phyloP scores from a whole-genome alignment of 768 basidiomycete genomes.

The Tremella mesenterica region DNA sequence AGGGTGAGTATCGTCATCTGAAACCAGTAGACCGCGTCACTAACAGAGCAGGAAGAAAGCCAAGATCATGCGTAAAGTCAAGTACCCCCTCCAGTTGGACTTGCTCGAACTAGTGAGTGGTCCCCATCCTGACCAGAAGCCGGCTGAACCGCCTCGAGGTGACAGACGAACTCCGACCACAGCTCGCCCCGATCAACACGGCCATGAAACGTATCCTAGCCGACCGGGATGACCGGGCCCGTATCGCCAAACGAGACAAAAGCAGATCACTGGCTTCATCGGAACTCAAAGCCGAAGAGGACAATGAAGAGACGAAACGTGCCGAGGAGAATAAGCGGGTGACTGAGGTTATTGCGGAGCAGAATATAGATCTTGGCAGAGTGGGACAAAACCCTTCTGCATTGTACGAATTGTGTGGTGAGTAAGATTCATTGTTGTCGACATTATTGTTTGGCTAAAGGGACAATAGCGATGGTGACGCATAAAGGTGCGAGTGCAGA shows the following conservation, averaged over 20 bases:
- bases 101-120: constrained; percentile 58
- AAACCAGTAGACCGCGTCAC: background rate
- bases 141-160: constrained; percentile 24
- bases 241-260: constrained; percentile 70
- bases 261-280: constrained; percentile 3
- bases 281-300: constrained; percentile 7
- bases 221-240: constrained; percentile 71
- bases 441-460: background rate
- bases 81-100: constrained; percentile 83
- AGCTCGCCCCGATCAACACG: constrained; percentile 61
- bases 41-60: constrained; percentile 54
- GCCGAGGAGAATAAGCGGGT: constrained; percentile 60
- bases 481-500: constrained; percentile 96
- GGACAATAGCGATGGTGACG: constrained; percentile 58
- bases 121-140: background rate
- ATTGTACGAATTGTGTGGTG: constrained; percentile 83
- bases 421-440: constrained; percentile 47
- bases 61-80: constrained; percentile 92
- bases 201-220: constrained; percentile 72
- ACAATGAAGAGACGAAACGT: constrained; percentile 58
- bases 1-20: constrained; percentile 17
- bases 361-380: constrained; percentile 49
- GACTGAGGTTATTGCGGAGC: constrained; percentile 52
- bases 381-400: constrained; percentile 74
- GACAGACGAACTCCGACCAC: constrained; percentile 67